Evolutionary conservation across 768 basidiomycete genomes (phyloP).

Genomic region (Mycena galericulata): DNA sequence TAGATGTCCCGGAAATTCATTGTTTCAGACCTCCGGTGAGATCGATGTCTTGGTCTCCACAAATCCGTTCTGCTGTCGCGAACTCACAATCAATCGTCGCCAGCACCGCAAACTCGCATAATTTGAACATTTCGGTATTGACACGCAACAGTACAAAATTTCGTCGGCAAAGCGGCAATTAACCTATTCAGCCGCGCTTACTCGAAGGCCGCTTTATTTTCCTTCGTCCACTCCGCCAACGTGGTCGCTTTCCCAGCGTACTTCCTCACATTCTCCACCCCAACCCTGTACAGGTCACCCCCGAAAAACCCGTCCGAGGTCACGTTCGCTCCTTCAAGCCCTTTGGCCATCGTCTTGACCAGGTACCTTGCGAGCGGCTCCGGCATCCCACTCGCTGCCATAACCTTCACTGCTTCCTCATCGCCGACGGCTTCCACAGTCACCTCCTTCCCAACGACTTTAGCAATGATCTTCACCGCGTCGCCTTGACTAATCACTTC

Average conservation of each 20-base stretch:
- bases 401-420: conserved; percentile 14
- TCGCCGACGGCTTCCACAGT: conserved; percentile 11
- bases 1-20: too few species aligned
- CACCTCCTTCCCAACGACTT: conserved; percentile 13
- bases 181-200: not conserved
- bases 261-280: conserved; percentile 14
- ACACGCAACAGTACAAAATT: too few species aligned
- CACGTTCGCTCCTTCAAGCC: not conserved
- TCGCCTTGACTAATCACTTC: conserved; percentile 15
- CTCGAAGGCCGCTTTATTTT: conserved; percentile 8
- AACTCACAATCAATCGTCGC: too few species aligned
- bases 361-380: conserved; percentile 5
- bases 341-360: not conserved
- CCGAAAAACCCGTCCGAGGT: not conserved
- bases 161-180: not conserved
- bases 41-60: too few species aligned
- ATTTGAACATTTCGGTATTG: too few species aligned
- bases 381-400: not conserved
- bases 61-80: too few species aligned
- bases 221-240: conserved; percentile 14
- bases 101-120: too few species aligned
- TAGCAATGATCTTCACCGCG: conserved; percentile 9
- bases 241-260: conserved; percentile 16
- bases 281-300: conserved; percentile 7
- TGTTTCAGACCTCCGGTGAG: too few species aligned